Evolutionary conservation across 352 stramenopile genomes (phyloP), one percentile per base, ranked within the genome.

Genomic region (Phytophthora hibernalis): DNA sequence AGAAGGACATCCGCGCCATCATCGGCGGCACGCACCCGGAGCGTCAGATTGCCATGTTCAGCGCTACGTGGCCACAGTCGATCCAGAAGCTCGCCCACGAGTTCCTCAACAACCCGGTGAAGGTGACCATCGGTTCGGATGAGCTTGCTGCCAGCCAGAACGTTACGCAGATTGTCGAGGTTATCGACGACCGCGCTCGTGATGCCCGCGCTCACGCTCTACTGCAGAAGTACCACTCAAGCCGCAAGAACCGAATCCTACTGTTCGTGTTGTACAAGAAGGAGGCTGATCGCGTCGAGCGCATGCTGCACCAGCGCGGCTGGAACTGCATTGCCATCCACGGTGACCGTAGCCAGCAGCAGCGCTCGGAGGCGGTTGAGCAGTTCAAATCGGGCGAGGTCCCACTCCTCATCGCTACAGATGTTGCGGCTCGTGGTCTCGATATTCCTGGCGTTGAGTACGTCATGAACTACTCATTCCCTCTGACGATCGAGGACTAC

Each of bases 191-290:
- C 72, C 88, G 92, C 28, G 83, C 83, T 11, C 87, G 95, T 47
- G 93, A 98, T 62, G 77, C 79, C 16, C 86, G 82, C 22, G 82
- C 99, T 20, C 82, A 96, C 51, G 64, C 92, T 55, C 78, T 99
- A n/a, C 73, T 99, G 52, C 72, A 93, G 54, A 93, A 98, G 70
- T 98, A 98, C 70, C 92, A 98, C 76, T 82, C 73, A 56, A 90
- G 73, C 65, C 91, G 74, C 70, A 95, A 76, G 84, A 98, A 99
- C 78, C 90, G 94, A 21, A 82, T 99, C 38, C 76, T 99, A 28
- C 76, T 99, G 3, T 99, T 99, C 76, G 97, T 97, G 16, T 81
- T 99, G 42, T 99, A 99, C 82, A 99, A 99, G 89, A 99, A 99
- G 73, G 98, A 99, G 72, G 97, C 96, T 2, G 95, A 98, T 65